Percentiles rank a stretch among this genome's conserved stretches.
These are phyloP conservation scores for Flaveria sonorensis DNA, from an alignment of 129 eudicot genomes.

Conservation along the genomic window DNA sequence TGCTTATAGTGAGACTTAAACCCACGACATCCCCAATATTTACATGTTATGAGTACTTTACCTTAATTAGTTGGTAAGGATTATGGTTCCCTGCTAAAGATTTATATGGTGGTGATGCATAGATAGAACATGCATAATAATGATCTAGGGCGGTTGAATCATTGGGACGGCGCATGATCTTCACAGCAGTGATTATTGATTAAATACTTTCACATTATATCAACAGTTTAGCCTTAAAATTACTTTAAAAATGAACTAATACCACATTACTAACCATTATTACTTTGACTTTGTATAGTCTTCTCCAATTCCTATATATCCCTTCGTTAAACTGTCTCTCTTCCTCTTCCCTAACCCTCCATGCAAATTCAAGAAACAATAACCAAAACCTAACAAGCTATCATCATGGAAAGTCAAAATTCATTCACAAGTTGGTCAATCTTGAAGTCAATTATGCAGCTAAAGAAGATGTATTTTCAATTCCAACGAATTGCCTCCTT, in stretches of 20 bases:
- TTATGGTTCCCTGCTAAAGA: no score
- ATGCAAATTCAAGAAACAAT: no score
- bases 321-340: slow-evolving; percentile 17
- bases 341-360: slow-evolving; percentile 24
- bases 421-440: slow-evolving; percentile 39
- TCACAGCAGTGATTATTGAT: slow-evolving; percentile 39
- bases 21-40: no score
- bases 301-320: slow-evolving; percentile 42
- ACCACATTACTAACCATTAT: slow-evolving; percentile 33
- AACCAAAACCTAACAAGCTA: slow-evolving; percentile 3
- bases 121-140: neutral
- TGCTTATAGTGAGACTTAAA: no score
- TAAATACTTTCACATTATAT: slow-evolving; percentile 39
- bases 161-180: slow-evolving; percentile 56
- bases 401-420: slow-evolving; percentile 44
- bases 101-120: no score
- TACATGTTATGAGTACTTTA: no score
- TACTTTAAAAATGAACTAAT: slow-evolving; percentile 20
- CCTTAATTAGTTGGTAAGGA: no score
- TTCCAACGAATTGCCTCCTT: slow-evolving; percentile 50
- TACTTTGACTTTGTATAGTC: neutral
- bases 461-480: slow-evolving; percentile 42
- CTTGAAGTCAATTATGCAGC: slow-evolving; percentile 25
- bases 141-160: slow-evolving; percentile 31
- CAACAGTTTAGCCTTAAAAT: neutral